Base-by-base conservation (phyloP, 306 rosid species). In the Citrullus amarus region DNA sequence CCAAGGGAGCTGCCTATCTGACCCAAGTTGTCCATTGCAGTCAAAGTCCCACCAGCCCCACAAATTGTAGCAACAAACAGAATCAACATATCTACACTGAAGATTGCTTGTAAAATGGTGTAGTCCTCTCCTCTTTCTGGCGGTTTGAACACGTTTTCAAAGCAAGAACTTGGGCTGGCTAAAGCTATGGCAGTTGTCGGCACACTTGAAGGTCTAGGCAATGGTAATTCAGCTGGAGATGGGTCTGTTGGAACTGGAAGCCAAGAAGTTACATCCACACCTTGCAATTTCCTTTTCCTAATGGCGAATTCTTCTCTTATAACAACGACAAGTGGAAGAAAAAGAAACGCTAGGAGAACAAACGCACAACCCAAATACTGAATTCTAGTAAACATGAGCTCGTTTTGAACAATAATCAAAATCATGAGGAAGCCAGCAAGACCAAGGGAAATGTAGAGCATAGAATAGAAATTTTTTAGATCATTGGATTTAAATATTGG, bases 1-100 rank as follows among this genome's bases (percentile, higher is more conserved):
- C 75, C 75, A 41, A 69, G 56, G n/a, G 75, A 69, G 51, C 75
- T 69, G 54, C 75, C 75, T 44, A 69, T 20, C 56, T 69, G 75
- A 69, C 75, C n/a, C 75, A 69, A 44, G 75, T 69, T 69, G 56
- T 69, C 75, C n/a, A 69, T 69, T n/a, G 75, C 75, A 69, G 75
- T 69, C 75, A 69, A 69, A 41, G 75, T 44, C 38, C 75, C 75
- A 69, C 75, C 75, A 69, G 75, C 56, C 54, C 75, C 75, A 43
- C 75, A 69, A 43, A 69, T 41, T 44, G 75, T 69, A 5, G 38
- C n/a, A 69, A 69, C 36, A n/a, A 69, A 69, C 56, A 69, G 38
- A 43, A 69, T 69, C 36, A 69, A 44, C 74, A 67, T 67, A 67
- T 67, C 74, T 67, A 67, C n/a, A 22, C 74, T 67, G 53, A 67